A percentile compares a stretch with the other conserved stretches of the same genome.
Conservation (phyloP, 305 asterid species). For the Stenogyne calaminthoides region DNA sequence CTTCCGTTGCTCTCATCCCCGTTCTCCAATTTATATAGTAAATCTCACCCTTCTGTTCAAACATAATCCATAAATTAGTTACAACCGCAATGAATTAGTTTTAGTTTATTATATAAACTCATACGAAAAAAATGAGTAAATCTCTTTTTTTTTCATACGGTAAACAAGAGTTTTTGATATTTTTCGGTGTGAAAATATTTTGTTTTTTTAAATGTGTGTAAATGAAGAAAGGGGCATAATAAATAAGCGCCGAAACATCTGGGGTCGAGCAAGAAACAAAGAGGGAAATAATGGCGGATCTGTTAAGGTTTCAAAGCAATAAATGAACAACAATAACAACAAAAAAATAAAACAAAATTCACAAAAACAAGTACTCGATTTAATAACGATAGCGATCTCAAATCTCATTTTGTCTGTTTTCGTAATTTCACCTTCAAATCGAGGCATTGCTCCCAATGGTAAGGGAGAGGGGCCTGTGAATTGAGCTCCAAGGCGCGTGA, state of each 20-base stretch:
- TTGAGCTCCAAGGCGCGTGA: conserved; percentile 45
- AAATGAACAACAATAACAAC: no score
- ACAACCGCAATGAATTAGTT: no score
- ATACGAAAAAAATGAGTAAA: no score
- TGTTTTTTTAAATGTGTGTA: no score
- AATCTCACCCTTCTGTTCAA: conserved; percentile 51
- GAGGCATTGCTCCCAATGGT: conserved; percentile 72
- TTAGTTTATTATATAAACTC: no score
- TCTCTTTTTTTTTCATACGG: no score
- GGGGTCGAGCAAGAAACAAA: conserved; percentile 14
- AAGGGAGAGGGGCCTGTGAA: conserved; percentile 53
- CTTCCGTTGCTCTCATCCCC: conserved; percentile 56
- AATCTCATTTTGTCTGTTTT: conserved; percentile 5
- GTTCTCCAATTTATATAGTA: conserved; percentile 67
- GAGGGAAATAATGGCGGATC: conserved; percentile 38
- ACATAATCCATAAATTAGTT: no score
- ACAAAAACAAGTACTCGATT: not conserved
- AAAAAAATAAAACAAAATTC: not conserved
- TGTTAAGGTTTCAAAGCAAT: conserved; percentile 44
- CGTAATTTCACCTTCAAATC: conserved; percentile 54
- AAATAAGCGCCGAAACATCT: conserved; percentile 34
- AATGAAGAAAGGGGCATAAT: conserved; percentile 36
- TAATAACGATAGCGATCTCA: conserved; percentile 34
- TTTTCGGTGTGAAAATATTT: no score
- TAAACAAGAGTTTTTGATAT: no score